phyloP scores from a whole-genome alignment of 2,329 filamentous ascomycete species.

The Aquanectria penicillioides region DNA sequence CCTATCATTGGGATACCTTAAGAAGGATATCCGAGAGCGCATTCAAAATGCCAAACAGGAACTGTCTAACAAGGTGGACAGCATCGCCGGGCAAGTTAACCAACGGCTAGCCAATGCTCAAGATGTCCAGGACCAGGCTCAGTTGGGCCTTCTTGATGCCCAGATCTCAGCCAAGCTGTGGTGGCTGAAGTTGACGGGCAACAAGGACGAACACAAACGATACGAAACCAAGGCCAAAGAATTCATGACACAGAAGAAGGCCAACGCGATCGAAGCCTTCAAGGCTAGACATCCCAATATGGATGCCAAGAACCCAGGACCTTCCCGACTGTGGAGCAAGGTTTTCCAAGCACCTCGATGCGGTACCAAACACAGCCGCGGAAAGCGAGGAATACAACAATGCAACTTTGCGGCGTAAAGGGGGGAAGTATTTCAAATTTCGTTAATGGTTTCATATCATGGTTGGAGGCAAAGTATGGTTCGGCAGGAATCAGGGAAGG shows the following conservation, averaged over 20 bases:
- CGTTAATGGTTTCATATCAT: neutral
- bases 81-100: constrained; percentile 27
- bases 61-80: constrained; percentile 30
- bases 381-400: constrained; percentile 17
- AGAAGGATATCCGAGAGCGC: constrained; percentile 28
- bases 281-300: constrained; percentile 32
- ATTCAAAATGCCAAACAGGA: constrained; percentile 28
- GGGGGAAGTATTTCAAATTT: constrained; percentile 22
- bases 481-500: constrained; percentile 27
- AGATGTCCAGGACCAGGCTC: constrained; percentile 51
- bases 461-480: constrained; percentile 20
- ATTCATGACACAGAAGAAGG: constrained; percentile 51
- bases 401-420: constrained; percentile 29
- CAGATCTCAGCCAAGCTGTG: constrained; percentile 66
- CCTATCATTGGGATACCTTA: constrained; percentile 35
- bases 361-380: constrained; percentile 20
- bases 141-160: constrained; percentile 60
- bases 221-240: constrained; percentile 60
- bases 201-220: constrained; percentile 54
- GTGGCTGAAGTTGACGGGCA: constrained; percentile 66
- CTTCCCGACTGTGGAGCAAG: constrained; percentile 35
- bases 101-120: constrained; percentile 34
- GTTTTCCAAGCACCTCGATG: constrained; percentile 26
- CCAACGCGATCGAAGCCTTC: constrained; percentile 44
- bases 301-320: constrained; percentile 22